Evolutionary conservation across 164 flowering plant species (phyloP), one percentile per base, ranked within the genome.

Genomic region (Annona cherimola): DNA sequence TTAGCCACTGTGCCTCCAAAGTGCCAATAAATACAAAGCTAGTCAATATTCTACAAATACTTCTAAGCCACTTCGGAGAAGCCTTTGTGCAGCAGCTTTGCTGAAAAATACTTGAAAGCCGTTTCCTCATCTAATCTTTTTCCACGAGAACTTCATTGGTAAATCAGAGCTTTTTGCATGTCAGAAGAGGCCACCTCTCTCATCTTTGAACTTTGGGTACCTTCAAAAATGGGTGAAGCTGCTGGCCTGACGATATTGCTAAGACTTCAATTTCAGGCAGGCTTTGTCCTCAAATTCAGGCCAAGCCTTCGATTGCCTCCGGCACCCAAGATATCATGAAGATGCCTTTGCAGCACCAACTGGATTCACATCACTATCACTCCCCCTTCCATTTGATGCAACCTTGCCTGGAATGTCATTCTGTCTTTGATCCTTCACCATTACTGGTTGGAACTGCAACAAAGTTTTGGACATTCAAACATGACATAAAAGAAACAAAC

Each of bases 361-460:
- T 35, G 86, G 76, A n/a, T 83, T 79, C 1, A 79, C 60, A 4
- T 86, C 83, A 63, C 75, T 77, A 5, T 75, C 64, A 66, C 61
- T 66, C 45, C 71, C 76, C 61, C 72, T 84, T 11, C 85, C 86
- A 64, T 80, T 84, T 1, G 76, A 67, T 3, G 69, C 68, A 2
- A 66, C 59, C 54, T 82, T 71, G 61, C 77, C 75, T 43, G 90
- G 68, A 64, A 80, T 82, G 42, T 75, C 83, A 45, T 76, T 78
- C 70, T 77, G 75, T 26, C 72, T 69, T 68, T 67, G 79, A 65
- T 87, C 83, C 83, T 89, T 87, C 61, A 84, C 91, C 73, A 87
- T 61, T 71, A 88, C 86, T 4, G 94, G 92, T 80, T 86, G 76
- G 78, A 90, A 90, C 96, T 87, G 91, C 73, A 65, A 60, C 6